These are phyloP conservation scores for Gloeostereum incarnatum DNA, from an alignment of 768 basidiomycete genomes.

Conservation along the genomic window DNA sequence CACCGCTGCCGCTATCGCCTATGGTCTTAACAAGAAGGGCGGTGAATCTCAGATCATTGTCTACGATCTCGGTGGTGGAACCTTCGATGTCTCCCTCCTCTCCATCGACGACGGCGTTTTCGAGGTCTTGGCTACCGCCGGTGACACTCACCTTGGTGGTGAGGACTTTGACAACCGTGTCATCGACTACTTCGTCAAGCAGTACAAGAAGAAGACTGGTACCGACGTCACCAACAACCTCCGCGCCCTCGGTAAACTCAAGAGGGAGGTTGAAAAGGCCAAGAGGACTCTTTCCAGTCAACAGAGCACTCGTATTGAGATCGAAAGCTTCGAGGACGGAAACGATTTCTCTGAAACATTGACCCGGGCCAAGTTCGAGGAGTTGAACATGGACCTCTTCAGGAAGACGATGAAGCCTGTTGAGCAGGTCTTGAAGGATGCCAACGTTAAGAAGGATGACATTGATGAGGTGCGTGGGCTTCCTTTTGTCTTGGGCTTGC, in stretches of 20 bases:
- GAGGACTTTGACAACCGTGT: conserved; percentile 95
- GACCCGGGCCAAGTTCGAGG: conserved; percentile 98
- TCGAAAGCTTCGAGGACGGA: conserved; percentile 92
- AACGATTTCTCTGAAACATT: conserved; percentile 97
- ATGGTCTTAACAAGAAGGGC: conserved; percentile 94
- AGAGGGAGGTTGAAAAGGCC: conserved; percentile 90
- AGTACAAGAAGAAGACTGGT: conserved; percentile 88
- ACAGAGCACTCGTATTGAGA: conserved; percentile 86
- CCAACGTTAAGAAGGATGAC: conserved; percentile 96
- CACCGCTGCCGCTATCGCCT: conserved; percentile 95
- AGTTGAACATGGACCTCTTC: conserved; percentile 98
- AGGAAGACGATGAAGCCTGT: conserved; percentile 99
- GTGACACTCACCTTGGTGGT: conserved; percentile 92
- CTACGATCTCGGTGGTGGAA: conserved; percentile 98
- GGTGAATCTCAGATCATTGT: conserved; percentile 95
- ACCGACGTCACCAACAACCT: conserved; percentile 75
- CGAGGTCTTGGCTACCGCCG: conserved; percentile 84
- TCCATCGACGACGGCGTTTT: conserved; percentile 93
- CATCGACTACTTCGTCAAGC: conserved; percentile 83
- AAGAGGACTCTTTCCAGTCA: conserved; percentile 91
- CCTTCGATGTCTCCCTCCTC: conserved; percentile 96
- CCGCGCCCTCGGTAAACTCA: conserved; percentile 83
- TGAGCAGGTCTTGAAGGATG: conserved; percentile 97
- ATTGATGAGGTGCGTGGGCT: conserved; percentile 68
- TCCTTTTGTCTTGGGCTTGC: neutral